Conservation (phyloP, 31 red algal species). For the Bonnemaisonia californica region DNA sequence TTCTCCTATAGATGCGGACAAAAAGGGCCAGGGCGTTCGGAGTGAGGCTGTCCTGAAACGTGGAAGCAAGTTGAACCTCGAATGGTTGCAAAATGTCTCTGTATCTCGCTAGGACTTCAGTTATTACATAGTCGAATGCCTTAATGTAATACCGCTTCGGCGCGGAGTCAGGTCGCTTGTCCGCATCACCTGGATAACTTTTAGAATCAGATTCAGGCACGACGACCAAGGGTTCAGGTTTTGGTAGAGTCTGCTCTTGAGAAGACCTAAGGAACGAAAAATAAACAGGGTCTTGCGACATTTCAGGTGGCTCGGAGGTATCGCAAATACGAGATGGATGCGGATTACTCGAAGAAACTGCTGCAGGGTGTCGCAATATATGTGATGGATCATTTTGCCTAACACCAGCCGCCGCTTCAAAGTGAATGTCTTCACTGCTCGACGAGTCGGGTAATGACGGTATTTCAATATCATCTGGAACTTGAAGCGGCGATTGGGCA, state of each 20-base stretch:
- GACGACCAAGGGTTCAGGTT: background rate
- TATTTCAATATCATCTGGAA: background rate
- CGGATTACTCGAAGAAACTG: background rate
- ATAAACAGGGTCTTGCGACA: conserved; percentile 42
- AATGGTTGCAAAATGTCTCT: conserved; percentile 18
- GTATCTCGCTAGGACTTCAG: conserved; percentile 38
- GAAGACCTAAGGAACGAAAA: conserved; percentile 43
- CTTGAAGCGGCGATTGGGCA: background rate
- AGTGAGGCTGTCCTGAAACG: conserved; percentile 20
- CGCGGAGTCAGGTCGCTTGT: background rate
- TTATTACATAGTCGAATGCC: conserved; percentile 64
- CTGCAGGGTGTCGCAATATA: too few relatives aligned
- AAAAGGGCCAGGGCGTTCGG: conserved; percentile 49
- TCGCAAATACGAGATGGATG: background rate
- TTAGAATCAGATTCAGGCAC: background rate
- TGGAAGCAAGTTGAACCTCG: conserved; percentile 28
- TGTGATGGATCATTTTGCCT: too few relatives aligned
- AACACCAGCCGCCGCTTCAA: background rate
- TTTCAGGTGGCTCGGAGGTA: conserved; percentile 2
- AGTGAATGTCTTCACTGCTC: background rate
- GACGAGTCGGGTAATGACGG: background rate
- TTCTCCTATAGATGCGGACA: conserved; percentile 53
- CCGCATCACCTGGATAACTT: background rate
- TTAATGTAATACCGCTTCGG: conserved; percentile 32
- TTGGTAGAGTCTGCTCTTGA: background rate